Base-by-base conservation (phyloP, 2,329 filamentous ascomycete species). In the Epichloe scottii region DNA sequence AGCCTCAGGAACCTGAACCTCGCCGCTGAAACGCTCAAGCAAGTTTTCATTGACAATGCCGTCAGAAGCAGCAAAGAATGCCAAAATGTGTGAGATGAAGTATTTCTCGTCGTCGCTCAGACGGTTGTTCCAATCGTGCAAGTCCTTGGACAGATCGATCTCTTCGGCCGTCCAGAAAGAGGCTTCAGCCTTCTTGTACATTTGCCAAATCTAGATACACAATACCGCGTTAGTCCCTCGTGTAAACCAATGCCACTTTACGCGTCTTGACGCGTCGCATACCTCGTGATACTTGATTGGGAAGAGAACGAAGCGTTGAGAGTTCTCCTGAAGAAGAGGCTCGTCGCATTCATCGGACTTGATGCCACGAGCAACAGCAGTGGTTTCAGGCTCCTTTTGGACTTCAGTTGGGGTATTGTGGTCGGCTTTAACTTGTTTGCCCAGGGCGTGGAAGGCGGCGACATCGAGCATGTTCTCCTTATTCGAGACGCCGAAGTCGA, bases 151-250 rank as follows among this genome's bases (percentile, higher is more conserved):
- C 48, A 98, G 82, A 72, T 98, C 93, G 62, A 98, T 97, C 77
- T 98, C 93, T 71, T 98, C 93, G 49, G 93, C 93, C 41, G 93
- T 98, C 93, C 93, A 98, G 84, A 98, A 98, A 42, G 93, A 97
- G 49, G 93, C 93, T 71, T 98, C 91, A 59, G 90, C 90, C 77
- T 97, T 97, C 83, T 98, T 98, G 82, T 98, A 98, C 91, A 97
- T 97, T 72, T 97, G 91, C 93, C 93, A 98, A 71, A 96, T 94
- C 90, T 96, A 58, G 55, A 49, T 47, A 54, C 55, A 48, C 56
- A 30, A 23, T 15, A 21, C 5, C n/a, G 17, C 43, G 39, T 50
- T 45, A 48, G 46, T 33, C 21, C 17, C 7, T 47, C 3, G 37
- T 19, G 11, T 15, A 41, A 35, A 37, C 11, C 23, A 57, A 54